phyloP scores from a whole-genome alignment of 1,284 basidiomycete species.

The Taiwanofungus camphoratus region DNA sequence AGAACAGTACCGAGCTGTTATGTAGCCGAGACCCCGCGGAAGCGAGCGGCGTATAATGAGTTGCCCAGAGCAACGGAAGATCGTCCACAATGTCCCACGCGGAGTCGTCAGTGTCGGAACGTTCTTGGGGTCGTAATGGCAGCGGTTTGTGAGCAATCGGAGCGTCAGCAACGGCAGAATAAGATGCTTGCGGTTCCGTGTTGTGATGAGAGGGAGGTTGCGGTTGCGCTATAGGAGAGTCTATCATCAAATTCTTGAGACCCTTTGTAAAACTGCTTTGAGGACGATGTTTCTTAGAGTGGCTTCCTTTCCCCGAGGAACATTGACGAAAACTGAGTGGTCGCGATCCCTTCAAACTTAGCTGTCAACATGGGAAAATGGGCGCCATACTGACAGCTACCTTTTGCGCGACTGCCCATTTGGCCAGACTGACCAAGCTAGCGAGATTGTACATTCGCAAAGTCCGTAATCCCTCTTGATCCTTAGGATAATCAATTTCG shows the following conservation, averaged over 20 bases:
- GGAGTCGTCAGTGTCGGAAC: conserved; percentile 18
- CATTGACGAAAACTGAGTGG: conserved; percentile 56
- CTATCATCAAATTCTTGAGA: conserved; percentile 49
- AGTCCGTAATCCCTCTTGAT: conserved; percentile 47
- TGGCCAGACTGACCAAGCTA: conserved; percentile 66
- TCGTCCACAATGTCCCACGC: conserved; percentile 75
- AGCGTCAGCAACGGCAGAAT: conserved; percentile 19
- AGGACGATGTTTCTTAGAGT: conserved; percentile 44
- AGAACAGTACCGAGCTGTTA: conserved; percentile 53
- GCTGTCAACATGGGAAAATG: not conserved
- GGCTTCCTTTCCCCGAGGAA: conserved; percentile 43
- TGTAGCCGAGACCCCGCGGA: conserved; percentile 56
- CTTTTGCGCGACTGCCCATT: conserved; percentile 64
- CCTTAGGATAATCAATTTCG: conserved; percentile 41
- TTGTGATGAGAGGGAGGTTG: conserved; percentile 11
- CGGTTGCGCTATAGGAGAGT: conserved; percentile 31
- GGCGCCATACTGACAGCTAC: conserved; percentile 30
- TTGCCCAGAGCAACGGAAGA: conserved; percentile 72
- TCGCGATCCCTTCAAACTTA: conserved; percentile 36
- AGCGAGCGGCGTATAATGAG: conserved; percentile 73
- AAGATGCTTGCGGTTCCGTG: conserved; percentile 24
- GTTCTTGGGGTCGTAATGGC: conserved; percentile 5
- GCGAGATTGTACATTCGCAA: conserved; percentile 77
- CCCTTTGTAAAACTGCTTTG: conserved; percentile 56
- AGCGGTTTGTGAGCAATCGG: conserved; percentile 14